Evolutionary conservation across 129 eudicot genomes (phyloP), one percentile per base, ranked within the genome.

Genomic region (Arctium minus): DNA sequence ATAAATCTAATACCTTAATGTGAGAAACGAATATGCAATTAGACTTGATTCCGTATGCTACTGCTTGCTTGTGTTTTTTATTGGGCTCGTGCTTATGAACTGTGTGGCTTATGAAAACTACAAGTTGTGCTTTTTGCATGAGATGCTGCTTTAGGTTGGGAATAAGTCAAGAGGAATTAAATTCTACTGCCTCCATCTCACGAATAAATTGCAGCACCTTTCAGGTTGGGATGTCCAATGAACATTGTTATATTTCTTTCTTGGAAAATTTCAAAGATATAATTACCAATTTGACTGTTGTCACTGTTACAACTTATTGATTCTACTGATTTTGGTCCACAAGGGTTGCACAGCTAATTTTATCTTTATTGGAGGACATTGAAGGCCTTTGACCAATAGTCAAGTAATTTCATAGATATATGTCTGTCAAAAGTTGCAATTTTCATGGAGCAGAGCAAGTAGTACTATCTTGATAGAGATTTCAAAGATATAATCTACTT

Each of bases 391-490:
- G 76, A 70, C 83, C 48, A 69, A 70, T 32, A 65, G 60, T 79
- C 65, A 67, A 67, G 40, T 30, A 38, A 5, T 79, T 40, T 68
- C 74, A 79, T 44, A 8, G 31, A 30, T 22, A 67, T 27, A 40
- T 29, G 10, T 67, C 17, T 70, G 32, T 50, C 67, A 50, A 50
- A 71, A 17, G 11, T 71, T 10, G 64, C 67, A 56, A 56, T 15
- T 13, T 62, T 53, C 77, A 73, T 71, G 76, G 68, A 13, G 32
- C n/a, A 79, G n/a, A 79, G 50, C 2, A 77, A 30, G 69, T 68
- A 69, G 75, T 70, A 79, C 12, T 31, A 30, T 79, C 76, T 64
- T 79, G 44, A 79, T 68, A 70, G 75, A 71, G 39, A 46, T 62
- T 62, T 62, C 69, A 62, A 62, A 1, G 5, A 22, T 62, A 30